Evolutionary conservation across 352 stramenopile genomes (phyloP).

Genomic region (Blastocystis sp.): DNA sequence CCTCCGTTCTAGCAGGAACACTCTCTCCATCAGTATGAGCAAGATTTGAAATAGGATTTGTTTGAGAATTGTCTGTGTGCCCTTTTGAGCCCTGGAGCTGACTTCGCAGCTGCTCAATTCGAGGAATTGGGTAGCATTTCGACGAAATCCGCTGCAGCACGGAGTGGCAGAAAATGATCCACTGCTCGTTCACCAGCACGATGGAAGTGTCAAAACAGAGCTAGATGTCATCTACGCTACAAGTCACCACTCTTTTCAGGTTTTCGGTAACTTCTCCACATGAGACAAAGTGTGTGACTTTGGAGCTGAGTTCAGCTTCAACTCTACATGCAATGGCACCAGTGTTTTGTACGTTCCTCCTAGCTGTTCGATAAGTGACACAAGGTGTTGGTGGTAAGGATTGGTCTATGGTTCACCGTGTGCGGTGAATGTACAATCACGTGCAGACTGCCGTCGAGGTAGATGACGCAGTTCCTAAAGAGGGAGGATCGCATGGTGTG

Average conservation of each 20-base stretch:
- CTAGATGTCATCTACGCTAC: background rate
- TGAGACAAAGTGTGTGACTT: slow-evolving; percentile 4
- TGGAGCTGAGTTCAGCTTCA: too few relatives aligned
- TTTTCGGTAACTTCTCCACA: background rate
- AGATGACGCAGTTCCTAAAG: background rate
- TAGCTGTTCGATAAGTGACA: background rate
- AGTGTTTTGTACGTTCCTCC: background rate
- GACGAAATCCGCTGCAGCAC: background rate
- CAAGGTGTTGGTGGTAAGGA: background rate
- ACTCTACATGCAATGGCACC: background rate
- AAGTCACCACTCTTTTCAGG: background rate
- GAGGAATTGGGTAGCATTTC: slow-evolving; percentile 9
- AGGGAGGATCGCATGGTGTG: background rate
- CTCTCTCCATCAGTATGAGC: too few relatives aligned
- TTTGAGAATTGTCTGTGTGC: too few relatives aligned
- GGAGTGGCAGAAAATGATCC: background rate
- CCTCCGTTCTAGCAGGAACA: too few relatives aligned
- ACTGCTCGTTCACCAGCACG: slow-evolving; percentile 23
- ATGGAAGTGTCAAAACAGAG: background rate
- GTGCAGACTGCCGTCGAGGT: background rate
- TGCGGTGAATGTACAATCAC: background rate
- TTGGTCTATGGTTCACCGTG: background rate
- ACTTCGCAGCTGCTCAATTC: background rate
- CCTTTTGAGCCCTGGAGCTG: background rate
- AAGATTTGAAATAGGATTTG: too few relatives aligned